Evolutionary conservation across 2,329 filamentous ascomycete genomes (phyloP), one percentile per base, ranked within the genome.

Genomic region (Exutisphaerella laricina): DNA sequence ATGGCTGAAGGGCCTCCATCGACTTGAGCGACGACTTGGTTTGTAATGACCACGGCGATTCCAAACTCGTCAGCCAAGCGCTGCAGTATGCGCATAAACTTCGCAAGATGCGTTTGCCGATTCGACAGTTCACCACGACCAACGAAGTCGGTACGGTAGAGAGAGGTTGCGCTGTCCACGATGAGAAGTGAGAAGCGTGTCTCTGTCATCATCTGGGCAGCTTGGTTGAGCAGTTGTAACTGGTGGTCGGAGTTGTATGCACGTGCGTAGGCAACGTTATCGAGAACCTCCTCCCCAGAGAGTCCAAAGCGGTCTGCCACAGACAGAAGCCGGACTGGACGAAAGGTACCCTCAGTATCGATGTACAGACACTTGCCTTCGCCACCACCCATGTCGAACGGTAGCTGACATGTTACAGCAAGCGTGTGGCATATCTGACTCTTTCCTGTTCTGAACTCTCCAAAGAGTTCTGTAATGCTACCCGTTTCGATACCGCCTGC

Each of bases 181-280:
- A 98, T 82, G 37, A 98, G 80, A 6, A 98, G 77, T 3, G 92
- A 97, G 66, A 98, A 98, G 3, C 92, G 82, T 0, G 92, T 98
- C 70, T 98, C 94, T 45, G 89, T 96, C 94, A 98, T 98, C 92
- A 98, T 98, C 49, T 88, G 82, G 2, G 92, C 85, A 3, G 92
- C 94, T 66, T 97, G 90, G 58, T 92, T 92, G 49, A 98, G 80
- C 5, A 98, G 76, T 64, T 95, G 88, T 38, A 98, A 78, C 66
- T 98, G 92, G 66, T 98, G 92, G 54, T 98, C 92, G 0, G 90
- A 97, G 65, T 98, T 98, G 72, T 98, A 98, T 7, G 92, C 92
- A 47, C 92, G 84, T 37, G 94, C 94, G 65, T 98, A 98, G 3
- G 94, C 94, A 43, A 98, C 89, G 56, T 98, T 98, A 70, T 98